Evolutionary conservation across 2,329 filamentous ascomycete species (phyloP).

Genomic region (Huntiella bhutanensis): DNA sequence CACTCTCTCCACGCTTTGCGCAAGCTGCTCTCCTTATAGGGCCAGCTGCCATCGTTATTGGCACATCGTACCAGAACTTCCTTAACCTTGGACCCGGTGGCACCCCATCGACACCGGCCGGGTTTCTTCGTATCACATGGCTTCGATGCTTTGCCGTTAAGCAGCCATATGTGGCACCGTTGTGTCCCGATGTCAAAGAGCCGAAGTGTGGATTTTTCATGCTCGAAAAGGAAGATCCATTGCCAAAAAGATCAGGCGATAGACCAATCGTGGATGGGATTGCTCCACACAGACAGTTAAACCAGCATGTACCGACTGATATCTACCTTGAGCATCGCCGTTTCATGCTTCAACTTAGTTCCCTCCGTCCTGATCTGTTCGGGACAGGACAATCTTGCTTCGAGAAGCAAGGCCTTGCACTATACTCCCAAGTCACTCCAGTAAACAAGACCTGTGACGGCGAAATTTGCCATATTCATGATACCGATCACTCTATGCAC

Average conservation of each 20-base stretch:
- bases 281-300: constrained; percentile 61
- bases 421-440: constrained; percentile 43
- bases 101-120: constrained; percentile 52
- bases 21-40: no score
- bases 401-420: constrained; percentile 62
- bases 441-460: constrained; percentile 54
- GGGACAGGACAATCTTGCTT: constrained; percentile 54
- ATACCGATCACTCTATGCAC: constrained; percentile 58
- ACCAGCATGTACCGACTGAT: constrained; percentile 38
- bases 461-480: constrained; percentile 69
- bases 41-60: constrained; percentile 16
- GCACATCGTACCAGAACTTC: constrained; percentile 60
- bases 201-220: background rate
- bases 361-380: constrained; percentile 26
- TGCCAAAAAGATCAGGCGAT: constrained; percentile 43
- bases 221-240: constrained; percentile 14
- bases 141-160: constrained; percentile 20
- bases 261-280: constrained; percentile 55
- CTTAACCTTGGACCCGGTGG: constrained; percentile 62
- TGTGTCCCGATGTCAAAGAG: no score
- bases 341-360: constrained; percentile 32
- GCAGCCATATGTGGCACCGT: no score
- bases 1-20: no score
- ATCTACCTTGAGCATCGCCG: constrained; percentile 37
- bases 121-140: constrained; percentile 56